Percentiles rank a stretch among this genome's conserved stretches.
Evolutionary conservation across 306 rosid species (phyloP).

Genomic region (Vigna angularis): DNA sequence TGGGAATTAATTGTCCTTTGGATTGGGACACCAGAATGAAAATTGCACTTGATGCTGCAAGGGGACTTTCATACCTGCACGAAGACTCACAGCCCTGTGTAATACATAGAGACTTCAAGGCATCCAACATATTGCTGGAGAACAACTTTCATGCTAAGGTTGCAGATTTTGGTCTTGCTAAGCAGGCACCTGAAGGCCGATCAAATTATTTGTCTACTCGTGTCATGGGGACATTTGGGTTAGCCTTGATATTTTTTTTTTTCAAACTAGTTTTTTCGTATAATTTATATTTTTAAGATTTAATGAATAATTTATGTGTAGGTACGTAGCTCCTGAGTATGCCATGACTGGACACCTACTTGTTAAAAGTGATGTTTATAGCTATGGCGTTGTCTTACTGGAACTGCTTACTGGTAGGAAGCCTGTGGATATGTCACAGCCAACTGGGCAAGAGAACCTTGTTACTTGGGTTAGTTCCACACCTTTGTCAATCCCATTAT

Average conservation of each 20-base stretch:
- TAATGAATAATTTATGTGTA: conserved; percentile 50
- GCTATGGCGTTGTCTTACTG: conserved; percentile 97
- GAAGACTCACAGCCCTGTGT: conserved; percentile 99
- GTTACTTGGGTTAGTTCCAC: conserved; percentile 89
- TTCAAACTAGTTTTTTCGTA: conserved; percentile 23
- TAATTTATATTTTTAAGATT: conserved; percentile 14
- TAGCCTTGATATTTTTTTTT: conserved; percentile 46
- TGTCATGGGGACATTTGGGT: conserved; percentile 99
- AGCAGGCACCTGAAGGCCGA: conserved; percentile 97
- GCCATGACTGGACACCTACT: conserved; percentile 98
- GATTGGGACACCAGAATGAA: conserved; percentile 99
- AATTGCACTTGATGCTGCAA: conserved; percentile 96
- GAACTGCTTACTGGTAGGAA: conserved; percentile 91
- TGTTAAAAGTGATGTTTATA: conserved; percentile 96
- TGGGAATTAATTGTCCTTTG: conserved; percentile 93
- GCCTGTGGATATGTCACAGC: conserved; percentile 98
- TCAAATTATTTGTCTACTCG: conserved; percentile 90
- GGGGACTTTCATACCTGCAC: conserved; percentile 94
- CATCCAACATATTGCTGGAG: conserved; percentile 95
- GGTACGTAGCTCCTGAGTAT: conserved; percentile 98
- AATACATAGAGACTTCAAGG: conserved; percentile 95
- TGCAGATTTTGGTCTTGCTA: conserved; percentile 98
- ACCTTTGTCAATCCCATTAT: conserved; percentile 31
- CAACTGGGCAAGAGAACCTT: conserved; percentile 93
- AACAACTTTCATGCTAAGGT: conserved; percentile 93